Conservation (phyloP, 164 flowering plant species). For the Chimonanthus salicifolius region DNA sequence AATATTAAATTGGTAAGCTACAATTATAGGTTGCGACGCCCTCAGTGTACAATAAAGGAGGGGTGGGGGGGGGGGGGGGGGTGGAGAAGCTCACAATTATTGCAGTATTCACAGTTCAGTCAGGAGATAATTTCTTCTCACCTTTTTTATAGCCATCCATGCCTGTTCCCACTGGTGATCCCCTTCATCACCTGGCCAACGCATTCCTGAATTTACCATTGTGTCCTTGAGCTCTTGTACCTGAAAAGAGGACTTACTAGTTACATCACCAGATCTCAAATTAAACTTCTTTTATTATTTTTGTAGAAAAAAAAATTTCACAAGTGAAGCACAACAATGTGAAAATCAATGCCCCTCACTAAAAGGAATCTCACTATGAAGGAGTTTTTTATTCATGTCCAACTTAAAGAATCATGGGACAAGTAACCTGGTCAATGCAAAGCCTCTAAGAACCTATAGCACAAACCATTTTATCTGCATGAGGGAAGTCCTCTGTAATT, state of each 20-base stretch:
- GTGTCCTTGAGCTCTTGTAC: slow-evolving; percentile 70
- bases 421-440: too few relatives aligned
- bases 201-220: slow-evolving; percentile 82
- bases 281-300: not conserved
- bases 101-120: not conserved
- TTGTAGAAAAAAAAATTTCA: not conserved
- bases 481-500: too few relatives aligned
- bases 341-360: not conserved
- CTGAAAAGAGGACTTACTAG: slow-evolving; percentile 29
- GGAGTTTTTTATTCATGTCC: not conserved
- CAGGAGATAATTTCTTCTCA: slow-evolving; percentile 8
- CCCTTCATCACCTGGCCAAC: slow-evolving; percentile 99
- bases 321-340: not conserved
- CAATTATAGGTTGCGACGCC: not conserved
- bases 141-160: slow-evolving; percentile 96
- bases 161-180: slow-evolving; percentile 86
- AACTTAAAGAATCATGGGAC: not conserved
- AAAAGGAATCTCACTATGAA: not conserved
- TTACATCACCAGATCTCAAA: slow-evolving; percentile 5
- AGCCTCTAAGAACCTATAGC: too few relatives aligned
- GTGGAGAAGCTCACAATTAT: not conserved
- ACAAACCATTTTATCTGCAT: too few relatives aligned
- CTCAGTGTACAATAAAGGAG: too few relatives aligned
- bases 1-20: too few relatives aligned
- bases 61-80: too few relatives aligned